Evolutionary conservation across 2,329 filamentous ascomycete species (phyloP).

Genomic region (Rhytidhysteron rufulum): DNA sequence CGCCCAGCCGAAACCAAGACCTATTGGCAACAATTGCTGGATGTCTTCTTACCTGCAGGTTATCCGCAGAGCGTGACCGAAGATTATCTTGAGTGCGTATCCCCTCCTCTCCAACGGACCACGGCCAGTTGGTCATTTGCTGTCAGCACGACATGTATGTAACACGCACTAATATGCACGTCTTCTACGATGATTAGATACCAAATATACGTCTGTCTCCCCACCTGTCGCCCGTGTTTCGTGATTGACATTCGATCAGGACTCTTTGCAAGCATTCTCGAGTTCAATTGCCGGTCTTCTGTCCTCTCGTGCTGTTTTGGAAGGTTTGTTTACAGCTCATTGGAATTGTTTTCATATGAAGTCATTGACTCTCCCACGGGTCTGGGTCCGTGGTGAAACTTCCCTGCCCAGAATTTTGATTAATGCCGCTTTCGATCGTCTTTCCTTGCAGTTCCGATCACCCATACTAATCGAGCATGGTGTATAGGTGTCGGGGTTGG

Average conservation of each 20-base stretch:
- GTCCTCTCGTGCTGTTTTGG: conserved; percentile 75
- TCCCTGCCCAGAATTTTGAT: conserved; percentile 10
- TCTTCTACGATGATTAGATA: conserved; percentile 45
- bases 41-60: conserved; percentile 82
- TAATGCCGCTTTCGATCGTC: conserved; percentile 7
- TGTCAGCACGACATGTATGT: neutral
- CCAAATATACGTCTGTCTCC: conserved; percentile 59
- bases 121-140: conserved; percentile 5
- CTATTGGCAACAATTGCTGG: conserved; percentile 47
- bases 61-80: conserved; percentile 81
- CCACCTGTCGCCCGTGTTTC: neutral
- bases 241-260: conserved; percentile 37
- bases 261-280: conserved; percentile 80
- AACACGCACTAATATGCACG: neutral
- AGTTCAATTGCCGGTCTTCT: conserved; percentile 77
- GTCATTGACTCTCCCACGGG: conserved; percentile 1
- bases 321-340: conserved; percentile 47
- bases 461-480: neutral
- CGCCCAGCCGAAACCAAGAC: conserved; percentile 12
- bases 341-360: conserved; percentile 1
- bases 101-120: neutral
- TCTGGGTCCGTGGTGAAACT: neutral
- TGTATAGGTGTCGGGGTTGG: conserved; percentile 71
- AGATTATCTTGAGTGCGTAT: conserved; percentile 74
- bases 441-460: neutral